Base-by-base conservation (phyloP, 257 asterid genomes). In the Fraxinus cuspidata region DNA sequence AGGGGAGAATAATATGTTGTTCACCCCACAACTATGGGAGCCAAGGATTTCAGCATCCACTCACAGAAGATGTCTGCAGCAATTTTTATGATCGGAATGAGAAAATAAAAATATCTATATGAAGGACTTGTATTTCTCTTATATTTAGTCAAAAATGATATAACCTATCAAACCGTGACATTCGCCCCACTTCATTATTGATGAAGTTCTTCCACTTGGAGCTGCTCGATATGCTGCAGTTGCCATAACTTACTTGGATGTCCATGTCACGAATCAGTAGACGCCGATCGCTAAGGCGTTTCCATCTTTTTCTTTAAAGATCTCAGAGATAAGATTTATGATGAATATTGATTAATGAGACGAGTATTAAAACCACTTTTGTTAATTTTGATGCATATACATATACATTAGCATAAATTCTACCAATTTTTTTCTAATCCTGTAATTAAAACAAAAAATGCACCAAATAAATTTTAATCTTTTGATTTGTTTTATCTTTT, bases 41-140 rank as follows among this genome's bases (percentile, higher is more conserved):
- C 97, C 0, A 97, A 94, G 84, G 97, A 94, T 79, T 94, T 94
- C 90, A 88, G 96, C 75, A 91, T 92, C 83, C 91, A 90, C 29
- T 80, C 93, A 9, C 88, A 89, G 80, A 91, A 86, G 77, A 84
- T 87, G 74, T 81, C 91, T 0, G 92, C 96, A 7, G 85, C 97
- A 2, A 82, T 91, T 81, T 92, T 87, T 63, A 10, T 25, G 44
- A 87, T 92, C 3, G 96, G 97, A 2, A 31, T 75, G 0, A 80
- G 84, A n/a, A n/a, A n/a, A n/a, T n/a, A n/a, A n/a, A n/a, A n/a
- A n/a, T n/a, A n/a, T n/a, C n/a, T n/a, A n/a, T n/a, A n/a, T n/a
- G n/a, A n/a, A n/a, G n/a, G n/a, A n/a, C n/a, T n/a, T n/a, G n/a
- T n/a, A n/a, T n/a, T n/a, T n/a, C n/a, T n/a, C n/a, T n/a, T n/a